Evolutionary conservation across 202 grass and related monocot genomes (phyloP).

Genomic region (Sporobolus alterniflorus): DNA sequence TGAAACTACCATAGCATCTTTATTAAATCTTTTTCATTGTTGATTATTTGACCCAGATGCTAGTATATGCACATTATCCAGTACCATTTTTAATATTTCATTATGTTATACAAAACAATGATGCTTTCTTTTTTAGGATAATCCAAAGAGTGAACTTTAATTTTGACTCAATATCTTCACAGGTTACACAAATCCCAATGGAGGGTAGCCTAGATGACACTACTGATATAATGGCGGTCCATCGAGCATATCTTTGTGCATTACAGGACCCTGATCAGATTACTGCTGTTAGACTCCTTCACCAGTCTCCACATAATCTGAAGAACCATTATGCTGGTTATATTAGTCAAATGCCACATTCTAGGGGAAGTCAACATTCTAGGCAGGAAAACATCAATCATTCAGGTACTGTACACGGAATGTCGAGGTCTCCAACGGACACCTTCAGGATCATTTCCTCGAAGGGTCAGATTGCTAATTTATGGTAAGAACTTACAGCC

Average conservation of each 20-base stretch:
- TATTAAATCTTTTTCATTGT: not conserved
- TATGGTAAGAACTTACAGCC: constrained; percentile 17
- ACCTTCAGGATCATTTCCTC: constrained; percentile 31
- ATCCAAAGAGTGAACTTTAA: not conserved
- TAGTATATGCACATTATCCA: not conserved
- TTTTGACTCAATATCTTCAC: not conserved
- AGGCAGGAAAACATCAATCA: not conserved
- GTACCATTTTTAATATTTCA: not conserved
- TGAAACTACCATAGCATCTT: not conserved
- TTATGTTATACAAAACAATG: not conserved
- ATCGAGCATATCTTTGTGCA: not conserved
- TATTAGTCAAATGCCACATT: not conserved
- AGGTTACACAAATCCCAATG: not conserved
- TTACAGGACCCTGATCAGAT: not conserved
- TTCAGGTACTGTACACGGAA: not conserved
- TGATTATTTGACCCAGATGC: not conserved
- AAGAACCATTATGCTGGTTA: not conserved
- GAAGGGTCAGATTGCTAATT: constrained; percentile 36
- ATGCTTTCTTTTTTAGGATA: not conserved
- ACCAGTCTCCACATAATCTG: not conserved
- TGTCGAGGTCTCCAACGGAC: constrained; percentile 1
- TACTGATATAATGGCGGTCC: not conserved
- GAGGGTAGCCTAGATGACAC: not conserved
- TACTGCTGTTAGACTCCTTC: not conserved
- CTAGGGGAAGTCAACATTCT: not conserved